Evolutionary conservation across 163 green algal species (phyloP), one percentile per base, ranked within the genome.

Genomic region (Botryococcus braunii): DNA sequence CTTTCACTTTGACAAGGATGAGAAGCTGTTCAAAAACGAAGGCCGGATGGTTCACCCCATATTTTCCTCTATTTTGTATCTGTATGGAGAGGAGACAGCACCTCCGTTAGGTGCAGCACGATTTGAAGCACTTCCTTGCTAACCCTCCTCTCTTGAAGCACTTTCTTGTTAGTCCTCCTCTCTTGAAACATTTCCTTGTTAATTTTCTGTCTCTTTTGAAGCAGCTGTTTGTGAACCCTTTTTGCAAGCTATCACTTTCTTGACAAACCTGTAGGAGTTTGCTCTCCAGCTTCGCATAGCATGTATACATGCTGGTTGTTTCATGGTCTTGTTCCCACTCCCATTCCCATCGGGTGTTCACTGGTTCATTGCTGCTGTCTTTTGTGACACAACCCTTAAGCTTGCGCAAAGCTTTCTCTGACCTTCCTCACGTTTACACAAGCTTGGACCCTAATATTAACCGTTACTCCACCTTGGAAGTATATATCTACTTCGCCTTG

Each of bases 1-100:
- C 5, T 89, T 89, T 37, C 83, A 89, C 67, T 88, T 89, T 69
- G 83, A 89, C 70, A 89, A 89, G 59, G 83, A 89, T 40, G 83
- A 89, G 62, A 41, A 82, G 29, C 25, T 65, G 27, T 62, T 87
- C 43, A 68, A 59, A 25, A 46, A 63, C 6, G 46, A 72, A 9
- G 39, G 70, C 3, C 5, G 55, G 6, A 86, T 86, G 76, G 31
- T 68, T 11, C 77, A 82, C 27, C 83, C 83, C 9, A 31, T 81
- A 2, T 68, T 80, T 46, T 86, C 77, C 8, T 84, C 71, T 25
- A 70, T 90, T 5, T 43, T 89, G 34, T 87, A 88, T 61, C 68
- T 86, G 5, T 83, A 76, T 27, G 80, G 75, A 8, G 52, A 63
- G 11, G 32, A 25, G 13, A 35, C 37, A 37, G 23, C 35, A 0